These are phyloP conservation scores for Exophiala xenobiotica DNA, from an alignment of 2,329 filamentous ascomycete species.

Conservation along the genomic window DNA sequence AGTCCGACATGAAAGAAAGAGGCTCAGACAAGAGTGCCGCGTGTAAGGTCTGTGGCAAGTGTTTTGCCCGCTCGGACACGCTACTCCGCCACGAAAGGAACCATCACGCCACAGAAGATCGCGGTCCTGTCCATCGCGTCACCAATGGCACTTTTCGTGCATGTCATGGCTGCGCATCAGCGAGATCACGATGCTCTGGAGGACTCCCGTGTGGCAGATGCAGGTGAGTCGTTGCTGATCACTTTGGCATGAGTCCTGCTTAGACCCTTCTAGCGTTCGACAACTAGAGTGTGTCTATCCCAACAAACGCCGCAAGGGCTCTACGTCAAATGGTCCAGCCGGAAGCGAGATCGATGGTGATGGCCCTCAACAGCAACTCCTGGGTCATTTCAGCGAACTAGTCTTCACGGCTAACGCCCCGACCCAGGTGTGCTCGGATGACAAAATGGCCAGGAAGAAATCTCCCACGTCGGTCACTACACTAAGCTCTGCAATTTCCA, in stretches of 20 bases:
- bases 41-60: constrained; percentile 17
- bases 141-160: constrained; percentile 45
- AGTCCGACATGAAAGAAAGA: background rate
- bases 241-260: background rate
- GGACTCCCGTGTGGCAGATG: constrained; percentile 35
- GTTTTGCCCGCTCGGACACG: constrained; percentile 35
- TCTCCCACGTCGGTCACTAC: constrained; percentile 1
- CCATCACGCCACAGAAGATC: constrained; percentile 37
- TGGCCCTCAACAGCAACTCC: constrained; percentile 16
- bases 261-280: constrained; percentile 29
- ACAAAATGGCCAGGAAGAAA: background rate
- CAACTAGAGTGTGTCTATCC: constrained; percentile 42
- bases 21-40: background rate
- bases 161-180: constrained; percentile 41
- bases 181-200: constrained; percentile 36
- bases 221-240: background rate
- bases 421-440: background rate
- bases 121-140: constrained; percentile 39
- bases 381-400: constrained; percentile 20
- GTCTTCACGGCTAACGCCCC: constrained; percentile 9
- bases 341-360: constrained; percentile 39
- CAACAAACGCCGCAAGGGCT: constrained; percentile 38
- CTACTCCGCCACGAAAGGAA: constrained; percentile 44
- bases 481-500: too few relatives aligned
- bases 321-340: constrained; percentile 29